phyloP scores from a whole-genome alignment of 2,329 filamentous ascomycete genomes.

The Aspergillus sp. region DNA sequence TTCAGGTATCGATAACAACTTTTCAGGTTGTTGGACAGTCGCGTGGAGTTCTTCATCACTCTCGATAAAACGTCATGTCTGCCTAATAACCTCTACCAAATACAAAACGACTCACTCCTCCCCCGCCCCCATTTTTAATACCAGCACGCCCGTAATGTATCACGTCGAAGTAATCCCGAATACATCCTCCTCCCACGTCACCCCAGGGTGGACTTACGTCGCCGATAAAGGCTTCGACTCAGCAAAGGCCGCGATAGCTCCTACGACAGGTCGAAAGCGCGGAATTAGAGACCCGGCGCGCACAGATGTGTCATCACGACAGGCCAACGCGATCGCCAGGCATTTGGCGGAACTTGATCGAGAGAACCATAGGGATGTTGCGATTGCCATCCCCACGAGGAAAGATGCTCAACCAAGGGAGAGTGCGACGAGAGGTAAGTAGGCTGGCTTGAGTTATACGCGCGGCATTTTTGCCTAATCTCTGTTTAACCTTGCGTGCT shows the following conservation, averaged over 20 bases:
- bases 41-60: not conserved
- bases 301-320: constrained; percentile 73
- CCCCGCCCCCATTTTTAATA: not conserved
- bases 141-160: constrained; percentile 49
- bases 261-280: constrained; percentile 64
- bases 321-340: constrained; percentile 77
- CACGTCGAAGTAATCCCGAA: constrained; percentile 82
- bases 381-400: constrained; percentile 67
- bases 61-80: not conserved
- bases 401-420: constrained; percentile 39
- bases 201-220: constrained; percentile 91
- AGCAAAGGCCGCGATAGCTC: constrained; percentile 55
- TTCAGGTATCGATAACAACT: not conserved
- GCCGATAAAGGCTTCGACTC: constrained; percentile 68
- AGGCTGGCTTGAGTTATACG: not conserved
- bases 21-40: too few species aligned
- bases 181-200: constrained; percentile 64
- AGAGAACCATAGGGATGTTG: constrained; percentile 71
- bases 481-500: not conserved
- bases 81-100: not conserved
- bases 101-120: not conserved
- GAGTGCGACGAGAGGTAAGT: constrained; percentile 39
- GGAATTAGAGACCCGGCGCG: constrained; percentile 59
- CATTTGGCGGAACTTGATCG: constrained; percentile 80
- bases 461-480: not conserved